Percentiles rank a stretch among this genome's conserved stretches.
phyloP scores from a whole-genome alignment of 805 yeast genomes.

The Saitoella complicata region DNA sequence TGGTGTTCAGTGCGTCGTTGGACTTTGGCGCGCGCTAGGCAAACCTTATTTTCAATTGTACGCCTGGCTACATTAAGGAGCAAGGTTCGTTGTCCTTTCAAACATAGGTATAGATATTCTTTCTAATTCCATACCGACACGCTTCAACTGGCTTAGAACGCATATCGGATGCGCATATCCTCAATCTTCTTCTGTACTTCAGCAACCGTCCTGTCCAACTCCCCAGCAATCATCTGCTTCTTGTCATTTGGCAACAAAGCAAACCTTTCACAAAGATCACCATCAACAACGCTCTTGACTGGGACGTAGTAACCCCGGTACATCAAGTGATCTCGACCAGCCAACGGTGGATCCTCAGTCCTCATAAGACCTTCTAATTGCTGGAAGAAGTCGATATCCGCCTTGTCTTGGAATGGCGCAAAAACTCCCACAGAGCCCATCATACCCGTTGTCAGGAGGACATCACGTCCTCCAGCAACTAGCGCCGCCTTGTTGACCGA shows the following conservation, averaged over 20 bases:
- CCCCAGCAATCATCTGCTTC: conserved; percentile 18
- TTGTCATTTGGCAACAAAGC: conserved; percentile 14
- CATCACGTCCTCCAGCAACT: conserved; percentile 47
- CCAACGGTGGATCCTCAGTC: conserved; percentile 21
- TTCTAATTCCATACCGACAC: neutral
- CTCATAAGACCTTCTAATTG: conserved; percentile 33
- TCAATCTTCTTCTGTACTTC: conserved; percentile 20
- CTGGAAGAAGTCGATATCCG: conserved; percentile 44
- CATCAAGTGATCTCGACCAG: conserved; percentile 50
- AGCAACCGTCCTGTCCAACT: conserved; percentile 18
- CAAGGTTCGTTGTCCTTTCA: neutral
- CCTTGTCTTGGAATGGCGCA: conserved; percentile 44
- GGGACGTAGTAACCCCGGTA: conserved; percentile 77
- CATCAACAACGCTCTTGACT: conserved; percentile 61
- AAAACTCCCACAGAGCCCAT: conserved; percentile 70
- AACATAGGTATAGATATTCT: neutral
- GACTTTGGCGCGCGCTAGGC: too few relatives aligned
- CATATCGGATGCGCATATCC: conserved; percentile 18
- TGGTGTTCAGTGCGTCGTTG: too few relatives aligned
- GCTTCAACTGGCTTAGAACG: conserved; percentile 4
- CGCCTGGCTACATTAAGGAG: too few relatives aligned
- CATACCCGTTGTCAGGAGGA: conserved; percentile 54
- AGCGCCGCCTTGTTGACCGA: conserved; percentile 39
- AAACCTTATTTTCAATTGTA: too few relatives aligned
- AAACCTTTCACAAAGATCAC: conserved; percentile 63